Evolutionary conservation across 495 filamentous ascomycete species (phyloP).

Genomic region (Penicillium robsamsonii): DNA sequence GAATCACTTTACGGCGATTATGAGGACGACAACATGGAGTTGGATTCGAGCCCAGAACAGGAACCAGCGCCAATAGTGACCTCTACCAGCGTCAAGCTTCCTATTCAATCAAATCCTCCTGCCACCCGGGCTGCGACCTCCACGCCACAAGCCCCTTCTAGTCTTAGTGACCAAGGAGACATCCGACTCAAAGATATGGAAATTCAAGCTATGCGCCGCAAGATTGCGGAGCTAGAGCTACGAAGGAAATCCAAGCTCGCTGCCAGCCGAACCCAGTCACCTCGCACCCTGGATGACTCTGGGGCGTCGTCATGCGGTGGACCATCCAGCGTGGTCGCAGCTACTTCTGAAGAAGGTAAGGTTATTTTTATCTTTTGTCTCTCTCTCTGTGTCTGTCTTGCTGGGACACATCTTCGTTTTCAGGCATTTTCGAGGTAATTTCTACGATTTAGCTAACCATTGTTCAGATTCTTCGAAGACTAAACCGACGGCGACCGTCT

Average conservation of each 20-base stretch:
- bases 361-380: background rate
- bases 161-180: constrained; percentile 49
- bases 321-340: constrained; percentile 11
- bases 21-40: constrained; percentile 37
- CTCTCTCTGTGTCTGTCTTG: background rate
- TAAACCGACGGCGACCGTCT: background rate
- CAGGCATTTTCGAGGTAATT: too few relatives aligned
- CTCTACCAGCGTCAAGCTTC: constrained; percentile 4
- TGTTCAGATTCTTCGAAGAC: background rate
- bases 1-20: constrained; percentile 51
- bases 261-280: constrained; percentile 38
- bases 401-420: background rate
- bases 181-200: constrained; percentile 63
- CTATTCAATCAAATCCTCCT: constrained; percentile 14
- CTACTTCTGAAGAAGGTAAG: constrained; percentile 3
- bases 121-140: constrained; percentile 26
- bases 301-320: constrained; percentile 19
- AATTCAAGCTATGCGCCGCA: constrained; percentile 71
- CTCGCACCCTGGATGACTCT: constrained; percentile 24
- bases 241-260: constrained; percentile 57
- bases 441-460: background rate
- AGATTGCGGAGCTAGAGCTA: constrained; percentile 74
- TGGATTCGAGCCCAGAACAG: constrained; percentile 25
- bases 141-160: constrained; percentile 37
- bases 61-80: constrained; percentile 1